Percentiles rank a stretch among this genome's conserved stretches.
phyloP scores from a whole-genome alignment of 2,329 filamentous ascomycete genomes.

The Trichoderma breve region DNA sequence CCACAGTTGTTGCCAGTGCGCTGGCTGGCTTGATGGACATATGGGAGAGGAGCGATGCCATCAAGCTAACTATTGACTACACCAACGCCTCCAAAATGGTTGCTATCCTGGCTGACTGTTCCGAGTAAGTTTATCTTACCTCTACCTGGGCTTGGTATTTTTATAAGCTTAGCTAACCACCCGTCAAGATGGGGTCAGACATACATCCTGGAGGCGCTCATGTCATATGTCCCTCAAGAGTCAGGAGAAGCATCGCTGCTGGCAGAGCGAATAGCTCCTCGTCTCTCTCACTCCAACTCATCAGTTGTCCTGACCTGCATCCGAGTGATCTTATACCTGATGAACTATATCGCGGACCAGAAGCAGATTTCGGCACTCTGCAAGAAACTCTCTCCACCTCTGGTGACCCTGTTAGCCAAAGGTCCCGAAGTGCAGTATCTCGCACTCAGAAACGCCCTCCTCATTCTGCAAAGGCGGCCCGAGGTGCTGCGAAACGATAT shows the following conservation, averaged over 20 bases:
- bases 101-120: slow-evolving; percentile 92
- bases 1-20: slow-evolving; percentile 93
- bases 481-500: slow-evolving; percentile 96
- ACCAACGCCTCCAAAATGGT: slow-evolving; percentile 97
- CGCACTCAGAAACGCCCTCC: slow-evolving; percentile 84
- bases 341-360: slow-evolving; percentile 96
- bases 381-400: slow-evolving; percentile 87
- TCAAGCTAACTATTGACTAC: slow-evolving; percentile 98
- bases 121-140: slow-evolving; percentile 66
- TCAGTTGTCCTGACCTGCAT: slow-evolving; percentile 95
- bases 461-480: slow-evolving; percentile 88
- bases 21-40: slow-evolving; percentile 92
- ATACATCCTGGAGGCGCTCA: slow-evolving; percentile 94
- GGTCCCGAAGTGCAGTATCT: slow-evolving; percentile 98
- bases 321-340: slow-evolving; percentile 91
- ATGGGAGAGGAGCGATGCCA: slow-evolving; percentile 95
- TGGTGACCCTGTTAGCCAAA: slow-evolving; percentile 93
- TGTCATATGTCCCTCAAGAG: slow-evolving; percentile 96
- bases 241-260: slow-evolving; percentile 82
- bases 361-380: slow-evolving; percentile 85
- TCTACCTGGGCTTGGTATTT: neutral
- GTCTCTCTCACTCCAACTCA: slow-evolving; percentile 94
- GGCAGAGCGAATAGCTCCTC: slow-evolving; percentile 91
- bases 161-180: slow-evolving; percentile 8
- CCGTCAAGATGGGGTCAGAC: slow-evolving; percentile 89